Conservation (phyloP, 176 grass and related monocot species). For the Rhynchospora pubera region DNA sequence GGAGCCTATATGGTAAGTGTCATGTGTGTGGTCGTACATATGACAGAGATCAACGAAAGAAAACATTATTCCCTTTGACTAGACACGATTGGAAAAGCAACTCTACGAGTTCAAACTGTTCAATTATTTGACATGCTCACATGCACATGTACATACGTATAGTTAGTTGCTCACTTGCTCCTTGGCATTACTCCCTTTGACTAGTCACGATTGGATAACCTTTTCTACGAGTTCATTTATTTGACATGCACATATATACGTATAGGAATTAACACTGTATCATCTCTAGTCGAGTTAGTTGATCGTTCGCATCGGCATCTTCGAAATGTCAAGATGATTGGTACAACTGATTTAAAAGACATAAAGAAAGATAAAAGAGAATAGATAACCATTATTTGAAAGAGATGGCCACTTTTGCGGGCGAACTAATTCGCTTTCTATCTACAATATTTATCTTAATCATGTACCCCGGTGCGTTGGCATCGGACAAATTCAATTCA, state of each 20-base stretch:
- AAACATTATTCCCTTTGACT: not conserved
- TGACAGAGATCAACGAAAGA: not conserved
- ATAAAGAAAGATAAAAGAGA: not conserved
- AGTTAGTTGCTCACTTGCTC: too few species aligned
- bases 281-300: not conserved
- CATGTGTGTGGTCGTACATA: slow-evolving; percentile 1
- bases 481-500: not conserved
- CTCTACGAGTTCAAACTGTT: too few species aligned
- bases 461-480: not conserved
- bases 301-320: not conserved
- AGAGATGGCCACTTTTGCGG: not conserved
- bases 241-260: not conserved
- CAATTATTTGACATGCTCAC: not conserved
- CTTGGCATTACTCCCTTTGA: too few species aligned
- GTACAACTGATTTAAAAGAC: not conserved
- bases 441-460: not conserved
- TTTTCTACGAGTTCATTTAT: not conserved
- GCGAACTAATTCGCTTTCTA: not conserved
- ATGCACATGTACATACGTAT: too few species aligned
- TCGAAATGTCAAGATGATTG: not conserved
- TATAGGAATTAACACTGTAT: not conserved
- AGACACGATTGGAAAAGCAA: not conserved
- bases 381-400: not conserved
- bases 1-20: too few species aligned
- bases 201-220: not conserved